Conservation (phyloP, 805 yeast species). For the Candida ulmi region DNA sequence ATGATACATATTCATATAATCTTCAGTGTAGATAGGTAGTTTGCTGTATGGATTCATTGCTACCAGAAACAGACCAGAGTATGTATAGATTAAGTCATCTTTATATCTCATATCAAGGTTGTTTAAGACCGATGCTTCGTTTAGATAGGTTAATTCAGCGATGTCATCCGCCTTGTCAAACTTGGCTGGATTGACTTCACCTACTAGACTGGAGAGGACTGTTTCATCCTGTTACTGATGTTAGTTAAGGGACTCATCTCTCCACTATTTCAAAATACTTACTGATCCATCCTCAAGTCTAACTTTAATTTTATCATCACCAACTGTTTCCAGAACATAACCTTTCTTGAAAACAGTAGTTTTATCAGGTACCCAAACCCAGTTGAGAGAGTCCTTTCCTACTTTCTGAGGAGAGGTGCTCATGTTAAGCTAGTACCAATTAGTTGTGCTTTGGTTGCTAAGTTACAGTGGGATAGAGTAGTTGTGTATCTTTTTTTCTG, state of each 20-base stretch:
- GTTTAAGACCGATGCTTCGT: constrained; percentile 92
- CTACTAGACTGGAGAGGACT: constrained; percentile 40
- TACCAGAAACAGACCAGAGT: constrained; percentile 90
- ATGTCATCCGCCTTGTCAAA: constrained; percentile 90
- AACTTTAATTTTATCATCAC: constrained; percentile 31
- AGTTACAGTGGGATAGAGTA: too few species aligned
- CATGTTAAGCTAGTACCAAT: neutral
- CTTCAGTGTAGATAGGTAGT: constrained; percentile 64
- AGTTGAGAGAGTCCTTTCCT: constrained; percentile 23
- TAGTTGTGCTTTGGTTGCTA: neutral
- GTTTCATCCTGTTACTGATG: constrained; percentile 23
- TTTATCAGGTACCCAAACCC: constrained; percentile 79
- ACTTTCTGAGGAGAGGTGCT: neutral
- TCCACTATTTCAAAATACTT: too few species aligned
- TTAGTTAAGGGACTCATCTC: too few species aligned
- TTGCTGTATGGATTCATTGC: constrained; percentile 89
- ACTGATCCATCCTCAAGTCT: constrained; percentile 34
- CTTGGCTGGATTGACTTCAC: constrained; percentile 79
- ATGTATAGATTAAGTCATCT: constrained; percentile 81
- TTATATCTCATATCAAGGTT: constrained; percentile 73
- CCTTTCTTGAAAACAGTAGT: constrained; percentile 56
- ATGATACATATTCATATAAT: constrained; percentile 52
- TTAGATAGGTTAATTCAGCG: constrained; percentile 91
- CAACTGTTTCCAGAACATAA: constrained; percentile 40
- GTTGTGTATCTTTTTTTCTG: too few species aligned